Percentiles rank a stretch among this genome's conserved stretches.
These are phyloP conservation scores for Kuraishia hungarica DNA, from an alignment of 805 yeast genomes.

Conservation along the genomic window DNA sequence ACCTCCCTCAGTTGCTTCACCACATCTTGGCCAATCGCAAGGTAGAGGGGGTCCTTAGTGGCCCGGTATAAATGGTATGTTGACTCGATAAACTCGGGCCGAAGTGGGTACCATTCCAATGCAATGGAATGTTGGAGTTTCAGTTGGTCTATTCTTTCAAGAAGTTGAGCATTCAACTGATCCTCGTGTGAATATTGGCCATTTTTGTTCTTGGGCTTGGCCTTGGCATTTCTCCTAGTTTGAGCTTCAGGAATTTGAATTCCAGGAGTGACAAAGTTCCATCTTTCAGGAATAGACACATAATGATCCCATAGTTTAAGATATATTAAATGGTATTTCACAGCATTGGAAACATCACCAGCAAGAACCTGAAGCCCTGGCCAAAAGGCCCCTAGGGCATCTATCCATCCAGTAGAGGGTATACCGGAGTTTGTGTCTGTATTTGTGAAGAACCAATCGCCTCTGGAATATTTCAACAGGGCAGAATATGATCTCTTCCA, in stretches of 20 bases:
- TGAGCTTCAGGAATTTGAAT: background rate
- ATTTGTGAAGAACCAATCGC: conserved; percentile 47
- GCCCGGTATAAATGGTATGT: conserved; percentile 79
- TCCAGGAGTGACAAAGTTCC: conserved; percentile 36
- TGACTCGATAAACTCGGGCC: conserved; percentile 90
- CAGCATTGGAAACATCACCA: conserved; percentile 67
- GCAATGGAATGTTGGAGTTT: conserved; percentile 27
- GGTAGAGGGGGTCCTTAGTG: conserved; percentile 76
- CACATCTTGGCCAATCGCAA: conserved; percentile 65
- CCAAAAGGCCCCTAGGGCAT: conserved; percentile 80
- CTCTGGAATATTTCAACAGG: conserved; percentile 41
- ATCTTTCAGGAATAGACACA: conserved; percentile 83
- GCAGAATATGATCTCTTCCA: conserved; percentile 59
- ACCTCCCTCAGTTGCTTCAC: conserved; percentile 43
- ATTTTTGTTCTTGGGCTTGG: background rate
- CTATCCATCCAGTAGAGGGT: conserved; percentile 62
- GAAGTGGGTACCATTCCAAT: conserved; percentile 84
- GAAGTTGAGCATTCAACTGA: conserved; percentile 8
- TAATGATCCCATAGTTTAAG: conserved; percentile 73
- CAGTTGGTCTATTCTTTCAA: conserved; percentile 13
- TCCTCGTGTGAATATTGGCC: background rate
- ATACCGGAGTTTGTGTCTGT: conserved; percentile 46
- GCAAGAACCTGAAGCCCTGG: conserved; percentile 76
- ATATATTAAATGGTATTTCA: conserved; percentile 49
- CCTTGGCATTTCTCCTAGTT: background rate